Base-by-base conservation (phyloP, 148 eudicot genomes). In the Persicaria tinctoria region DNA sequence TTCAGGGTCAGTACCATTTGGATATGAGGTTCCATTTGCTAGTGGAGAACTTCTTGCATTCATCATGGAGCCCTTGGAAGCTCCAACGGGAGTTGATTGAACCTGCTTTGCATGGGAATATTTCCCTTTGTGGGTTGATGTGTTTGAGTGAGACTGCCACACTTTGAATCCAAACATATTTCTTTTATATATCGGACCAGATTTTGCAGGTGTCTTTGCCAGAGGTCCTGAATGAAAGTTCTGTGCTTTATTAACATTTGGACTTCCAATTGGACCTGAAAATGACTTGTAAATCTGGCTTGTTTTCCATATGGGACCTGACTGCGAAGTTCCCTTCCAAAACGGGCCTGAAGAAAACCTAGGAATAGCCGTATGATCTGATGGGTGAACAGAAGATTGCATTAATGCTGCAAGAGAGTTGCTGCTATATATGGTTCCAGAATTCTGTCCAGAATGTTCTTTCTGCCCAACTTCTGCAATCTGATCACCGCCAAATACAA, bases 381-480 rank as follows among this genome's bases (percentile, higher is more conserved):
- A 77, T 68, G 90, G 90, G 78, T 86, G 85, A 60, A 83, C 87
- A 2, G 90, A 85, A 69, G 90, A 86, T 57, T 83, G 90, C 79
- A 78, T 69, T 74, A 83, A 76, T 14, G 77, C 83, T 13, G 87
- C 80, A 51, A 85, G 84, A 0, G 90, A 86, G n/a, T 83, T 86
- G 79, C 77, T 83, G 46, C 85, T 75, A 78, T 70, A 55, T 46
- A 77, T 83, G 75, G 46, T 62, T 70, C 79, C 82, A 54, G 85
- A 78, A 80, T 78, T 76, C 60, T 73, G 63, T 66, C 68, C 73
- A 8, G 87, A 79, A 46, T 79, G 81, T 51, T 78, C 75, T 27
- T 9, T 71, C 32, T 82, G 84, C 46, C 54, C 55, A 5, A 57
- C 55, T 45, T 81, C 76, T 13, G 70, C 79, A 46, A 82, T 84